Base-by-base conservation (phyloP, 192 early-diverging fungal genomes). In the Linnemannia schmuckeri region DNA sequence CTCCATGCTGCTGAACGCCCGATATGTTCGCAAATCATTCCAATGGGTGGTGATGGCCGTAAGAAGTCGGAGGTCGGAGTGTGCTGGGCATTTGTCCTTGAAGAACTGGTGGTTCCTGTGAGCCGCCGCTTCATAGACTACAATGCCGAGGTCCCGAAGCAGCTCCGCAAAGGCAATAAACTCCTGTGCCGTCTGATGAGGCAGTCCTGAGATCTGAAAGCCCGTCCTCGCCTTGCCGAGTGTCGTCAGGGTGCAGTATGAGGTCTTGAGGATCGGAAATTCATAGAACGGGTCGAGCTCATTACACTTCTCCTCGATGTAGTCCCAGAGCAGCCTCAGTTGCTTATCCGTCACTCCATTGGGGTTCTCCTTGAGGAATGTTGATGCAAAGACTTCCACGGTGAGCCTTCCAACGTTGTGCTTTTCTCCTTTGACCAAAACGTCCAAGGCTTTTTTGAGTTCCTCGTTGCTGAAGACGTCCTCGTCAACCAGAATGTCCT, bases 51-150 rank as follows among this genome's bases (percentile, higher is more conserved):
- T 27, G 61, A 63, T 63, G 10, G 10, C n/a, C 12, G 13, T 3
- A 13, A 63, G 12, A 30, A 63, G 61, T 13, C 70, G 70, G 1
- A 41, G 15, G 38, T 42, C 38, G 10, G 61, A 30, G 61, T 13
- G 24, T 3, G 15, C 30, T 6, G 0, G 4, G 3, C 47, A 49
- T 17, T 49, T 0, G 17, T 22, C 13, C 38, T 40, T 47, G 10
- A 83, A 42, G 20, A 74, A 83, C 5, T 55, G 33, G 38, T 83
- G 70, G 20, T 46, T 73, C 12, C 20, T 12, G 49, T 83, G 72
- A 0, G 46, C 5, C 1, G 5, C 30, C 30, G 57, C 15, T 18
- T 44, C 38, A 37, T 54, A 78, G 35, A 83, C 38, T 17, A 74
- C 33, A 61, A 75, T 27, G 2, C 52, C 77, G 0, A 75, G 38